These are phyloP conservation scores for Tulasnella sp. DNA, from an alignment of 768 basidiomycete species.

Conservation along the genomic window DNA sequence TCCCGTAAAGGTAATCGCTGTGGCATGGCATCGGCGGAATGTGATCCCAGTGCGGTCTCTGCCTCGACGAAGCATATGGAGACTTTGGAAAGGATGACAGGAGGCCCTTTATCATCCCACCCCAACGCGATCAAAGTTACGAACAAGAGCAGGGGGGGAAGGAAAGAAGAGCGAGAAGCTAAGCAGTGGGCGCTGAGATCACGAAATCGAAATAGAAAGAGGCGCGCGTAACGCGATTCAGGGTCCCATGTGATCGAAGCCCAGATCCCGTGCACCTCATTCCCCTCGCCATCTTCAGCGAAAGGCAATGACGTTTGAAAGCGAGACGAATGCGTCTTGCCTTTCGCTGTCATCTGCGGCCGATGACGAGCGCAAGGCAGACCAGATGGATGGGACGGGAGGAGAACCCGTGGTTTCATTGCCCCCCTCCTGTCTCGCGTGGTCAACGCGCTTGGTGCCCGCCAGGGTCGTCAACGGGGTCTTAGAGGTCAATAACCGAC, in stretches of 20 bases:
- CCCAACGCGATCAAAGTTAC: neutral
- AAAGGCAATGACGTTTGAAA: too few species aligned
- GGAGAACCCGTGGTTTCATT: too few species aligned
- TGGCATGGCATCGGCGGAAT: too few species aligned
- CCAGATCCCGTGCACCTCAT: neutral
- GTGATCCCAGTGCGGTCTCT: too few species aligned
- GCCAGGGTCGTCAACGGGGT: neutral
- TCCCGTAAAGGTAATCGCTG: neutral
- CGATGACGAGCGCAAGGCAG: too few species aligned
- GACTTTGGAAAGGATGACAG: too few species aligned
- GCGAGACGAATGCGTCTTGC: too few species aligned
- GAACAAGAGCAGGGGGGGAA: neutral
- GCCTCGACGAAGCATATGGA: too few species aligned
- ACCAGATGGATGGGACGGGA: too few species aligned
- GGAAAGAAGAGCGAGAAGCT: neutral
- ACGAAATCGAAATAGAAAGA: neutral
- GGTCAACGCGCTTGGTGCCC: too few species aligned
- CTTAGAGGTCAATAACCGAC: neutral
- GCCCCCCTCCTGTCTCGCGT: too few species aligned
- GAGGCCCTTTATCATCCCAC: neutral
- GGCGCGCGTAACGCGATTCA: neutral
- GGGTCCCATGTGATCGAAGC: neutral
- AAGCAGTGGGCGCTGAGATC: neutral
- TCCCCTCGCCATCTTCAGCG: neutral
- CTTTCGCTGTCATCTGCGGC: too few species aligned